phyloP scores from a whole-genome alignment of 441 rosid species.

The Cnidoscolus chayamansa region DNA sequence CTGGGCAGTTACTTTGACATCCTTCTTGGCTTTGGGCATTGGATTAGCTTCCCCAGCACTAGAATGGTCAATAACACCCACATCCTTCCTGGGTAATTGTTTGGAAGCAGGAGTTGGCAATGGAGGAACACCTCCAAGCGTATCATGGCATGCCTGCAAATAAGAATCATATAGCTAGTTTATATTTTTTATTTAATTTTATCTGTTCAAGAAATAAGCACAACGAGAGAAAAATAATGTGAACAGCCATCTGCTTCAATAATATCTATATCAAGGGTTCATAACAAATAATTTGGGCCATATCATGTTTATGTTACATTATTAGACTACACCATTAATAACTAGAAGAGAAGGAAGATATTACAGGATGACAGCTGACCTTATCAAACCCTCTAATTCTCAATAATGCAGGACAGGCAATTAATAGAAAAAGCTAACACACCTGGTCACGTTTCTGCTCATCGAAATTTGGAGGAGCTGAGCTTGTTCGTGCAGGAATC shows the following conservation, averaged over 20 bases:
- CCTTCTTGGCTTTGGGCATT: conserved; percentile 50
- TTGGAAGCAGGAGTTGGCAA: conserved; percentile 59
- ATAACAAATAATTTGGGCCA: background rate
- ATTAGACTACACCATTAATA: background rate
- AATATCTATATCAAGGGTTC: background rate
- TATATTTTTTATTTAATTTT: background rate
- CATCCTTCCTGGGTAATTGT: conserved; percentile 52
- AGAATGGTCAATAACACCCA: conserved; percentile 40
- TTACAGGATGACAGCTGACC: background rate
- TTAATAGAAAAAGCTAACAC: conserved; percentile 6
- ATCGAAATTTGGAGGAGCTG: conserved; percentile 97
- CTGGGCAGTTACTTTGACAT: conserved; percentile 48
- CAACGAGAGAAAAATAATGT: background rate
- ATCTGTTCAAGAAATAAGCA: background rate
- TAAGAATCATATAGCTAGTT: conserved; percentile 3
- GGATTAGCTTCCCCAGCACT: conserved; percentile 45
- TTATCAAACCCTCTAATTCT: background rate
- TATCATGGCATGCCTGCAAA: conserved; percentile 69
- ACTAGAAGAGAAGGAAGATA: background rate
- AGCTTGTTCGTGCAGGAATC: conserved; percentile 97
- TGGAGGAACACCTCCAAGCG: conserved; percentile 48
- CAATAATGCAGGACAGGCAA: background rate
- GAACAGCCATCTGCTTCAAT: background rate
- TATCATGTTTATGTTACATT: background rate
- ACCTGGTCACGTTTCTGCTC: conserved; percentile 97